phyloP scores from a whole-genome alignment of 2,329 filamentous ascomycete genomes.

The Setomelanomma holmii region DNA sequence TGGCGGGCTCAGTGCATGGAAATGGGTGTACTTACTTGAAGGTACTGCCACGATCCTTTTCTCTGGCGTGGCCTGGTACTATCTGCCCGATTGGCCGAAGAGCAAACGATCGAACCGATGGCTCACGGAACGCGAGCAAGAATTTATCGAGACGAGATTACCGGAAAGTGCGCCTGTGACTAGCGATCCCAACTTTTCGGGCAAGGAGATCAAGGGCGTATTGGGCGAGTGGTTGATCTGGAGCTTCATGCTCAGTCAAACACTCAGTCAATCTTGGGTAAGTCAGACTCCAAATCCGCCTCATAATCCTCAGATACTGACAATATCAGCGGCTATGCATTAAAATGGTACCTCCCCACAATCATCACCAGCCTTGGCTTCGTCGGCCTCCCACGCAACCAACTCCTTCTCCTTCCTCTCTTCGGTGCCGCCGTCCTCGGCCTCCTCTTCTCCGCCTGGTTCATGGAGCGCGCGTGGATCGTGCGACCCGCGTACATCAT shows the following conservation, averaged over 20 bases:
- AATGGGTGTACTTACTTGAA: slow-evolving; percentile 55
- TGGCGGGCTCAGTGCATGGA: slow-evolving; percentile 24
- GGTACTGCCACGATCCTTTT: slow-evolving; percentile 54
- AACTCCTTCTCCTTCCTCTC: slow-evolving; percentile 56
- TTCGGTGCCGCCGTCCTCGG: slow-evolving; percentile 48
- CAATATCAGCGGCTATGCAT: slow-evolving; percentile 43
- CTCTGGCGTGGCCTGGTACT: slow-evolving; percentile 46
- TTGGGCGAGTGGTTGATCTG: slow-evolving; percentile 47
- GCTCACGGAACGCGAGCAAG: slow-evolving; percentile 50
- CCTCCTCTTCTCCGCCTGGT: slow-evolving; percentile 52
- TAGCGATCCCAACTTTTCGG: slow-evolving; percentile 46
- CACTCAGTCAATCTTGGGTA: slow-evolving; percentile 51
- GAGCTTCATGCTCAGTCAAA: slow-evolving; percentile 48
- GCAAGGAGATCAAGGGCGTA: slow-evolving; percentile 45
- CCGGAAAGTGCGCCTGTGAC: slow-evolving; percentile 51
- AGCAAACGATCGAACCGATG: slow-evolving; percentile 46
- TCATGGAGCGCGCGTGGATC: slow-evolving; percentile 50
- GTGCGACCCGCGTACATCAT: slow-evolving; percentile 53
- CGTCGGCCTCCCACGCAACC: slow-evolving; percentile 52
- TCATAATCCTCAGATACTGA: too few species aligned
- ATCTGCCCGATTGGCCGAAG: slow-evolving; percentile 56
- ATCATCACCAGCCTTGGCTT: slow-evolving; percentile 54
- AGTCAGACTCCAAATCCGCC: background rate
- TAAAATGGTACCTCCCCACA: slow-evolving; percentile 54
- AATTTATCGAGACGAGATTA: slow-evolving; percentile 50